These are phyloP conservation scores for Oryza officinalis DNA, from an alignment of 176 grass and related monocot species.

Conservation along the genomic window DNA sequence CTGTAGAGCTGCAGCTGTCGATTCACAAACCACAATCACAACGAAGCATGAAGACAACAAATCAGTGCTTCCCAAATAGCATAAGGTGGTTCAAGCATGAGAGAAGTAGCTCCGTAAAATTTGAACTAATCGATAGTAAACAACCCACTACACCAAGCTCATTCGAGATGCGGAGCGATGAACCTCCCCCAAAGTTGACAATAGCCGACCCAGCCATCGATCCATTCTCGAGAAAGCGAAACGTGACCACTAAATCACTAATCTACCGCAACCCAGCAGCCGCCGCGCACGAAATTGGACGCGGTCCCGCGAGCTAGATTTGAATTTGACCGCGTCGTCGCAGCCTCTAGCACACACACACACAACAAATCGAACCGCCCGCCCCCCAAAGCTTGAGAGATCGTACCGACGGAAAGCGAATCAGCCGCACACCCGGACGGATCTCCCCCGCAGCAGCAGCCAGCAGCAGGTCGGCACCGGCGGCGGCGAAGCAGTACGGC, in stretches of 20 bases:
- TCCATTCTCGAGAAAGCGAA: background rate
- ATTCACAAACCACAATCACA: background rate
- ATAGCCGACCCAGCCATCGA: background rate
- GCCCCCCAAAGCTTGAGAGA: background rate
- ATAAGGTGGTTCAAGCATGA: background rate
- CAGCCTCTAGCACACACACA: background rate
- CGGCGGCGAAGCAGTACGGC: background rate
- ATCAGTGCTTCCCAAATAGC: background rate
- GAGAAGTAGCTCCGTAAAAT: background rate
- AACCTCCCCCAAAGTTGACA: background rate
- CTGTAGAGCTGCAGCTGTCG: background rate
- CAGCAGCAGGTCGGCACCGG: background rate
- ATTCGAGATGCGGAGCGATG: background rate
- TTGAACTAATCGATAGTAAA: background rate
- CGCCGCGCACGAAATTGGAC: background rate
- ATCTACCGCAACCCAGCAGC: background rate
- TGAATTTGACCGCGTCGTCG: constrained; percentile 3
- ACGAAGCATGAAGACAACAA: background rate
- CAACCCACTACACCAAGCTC: background rate
- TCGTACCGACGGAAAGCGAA: constrained; percentile 11
- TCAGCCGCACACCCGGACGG: background rate
- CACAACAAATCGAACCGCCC: background rate
- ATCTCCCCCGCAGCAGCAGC: constrained; percentile 16
- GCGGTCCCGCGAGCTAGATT: constrained; percentile 15
- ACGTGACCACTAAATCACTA: background rate